phyloP scores from a whole-genome alignment of 176 grass and related monocot genomes.

The Aechmea fasciata region DNA sequence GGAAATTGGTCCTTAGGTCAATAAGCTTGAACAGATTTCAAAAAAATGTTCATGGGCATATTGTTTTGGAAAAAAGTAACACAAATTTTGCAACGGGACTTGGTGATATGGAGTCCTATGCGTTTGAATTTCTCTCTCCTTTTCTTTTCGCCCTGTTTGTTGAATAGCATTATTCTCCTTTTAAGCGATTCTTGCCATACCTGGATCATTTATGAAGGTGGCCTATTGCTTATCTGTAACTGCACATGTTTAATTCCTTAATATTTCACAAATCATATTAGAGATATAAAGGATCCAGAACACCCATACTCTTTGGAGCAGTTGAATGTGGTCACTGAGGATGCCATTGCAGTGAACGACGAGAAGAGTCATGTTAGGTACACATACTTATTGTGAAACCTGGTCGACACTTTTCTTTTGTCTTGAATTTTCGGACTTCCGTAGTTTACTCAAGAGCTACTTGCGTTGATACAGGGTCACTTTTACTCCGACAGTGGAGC shows the following conservation, averaged over 20 bases:
- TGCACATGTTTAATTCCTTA: constrained; percentile 31
- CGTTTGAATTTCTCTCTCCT: too few relatives aligned
- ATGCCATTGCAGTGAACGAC: constrained; percentile 59
- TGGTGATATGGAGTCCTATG: too few relatives aligned
- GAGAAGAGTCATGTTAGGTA: constrained; percentile 62
- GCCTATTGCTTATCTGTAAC: background rate
- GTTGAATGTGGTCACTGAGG: constrained; percentile 79
- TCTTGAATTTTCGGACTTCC: background rate
- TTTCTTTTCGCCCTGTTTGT: too few relatives aligned
- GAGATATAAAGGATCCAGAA: constrained; percentile 98
- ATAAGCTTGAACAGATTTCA: too few relatives aligned
- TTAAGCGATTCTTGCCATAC: too few relatives aligned
- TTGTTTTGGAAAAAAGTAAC: too few relatives aligned
- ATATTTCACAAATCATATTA: constrained; percentile 80
- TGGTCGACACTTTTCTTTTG: constrained; percentile 1
- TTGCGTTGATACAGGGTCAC: constrained; percentile 50
- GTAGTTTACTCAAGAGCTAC: background rate
- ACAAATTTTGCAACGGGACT: too few relatives aligned
- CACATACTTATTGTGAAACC: background rate
- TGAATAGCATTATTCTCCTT: too few relatives aligned
- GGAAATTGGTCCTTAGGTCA: too few relatives aligned
- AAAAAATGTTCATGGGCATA: too few relatives aligned
- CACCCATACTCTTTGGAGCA: constrained; percentile 93
- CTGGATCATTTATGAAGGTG: too few relatives aligned
- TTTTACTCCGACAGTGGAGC: constrained; percentile 92